These are phyloP conservation scores for Phytophthora melonis DNA, from an alignment of 352 stramenopile species.

Conservation along the genomic window DNA sequence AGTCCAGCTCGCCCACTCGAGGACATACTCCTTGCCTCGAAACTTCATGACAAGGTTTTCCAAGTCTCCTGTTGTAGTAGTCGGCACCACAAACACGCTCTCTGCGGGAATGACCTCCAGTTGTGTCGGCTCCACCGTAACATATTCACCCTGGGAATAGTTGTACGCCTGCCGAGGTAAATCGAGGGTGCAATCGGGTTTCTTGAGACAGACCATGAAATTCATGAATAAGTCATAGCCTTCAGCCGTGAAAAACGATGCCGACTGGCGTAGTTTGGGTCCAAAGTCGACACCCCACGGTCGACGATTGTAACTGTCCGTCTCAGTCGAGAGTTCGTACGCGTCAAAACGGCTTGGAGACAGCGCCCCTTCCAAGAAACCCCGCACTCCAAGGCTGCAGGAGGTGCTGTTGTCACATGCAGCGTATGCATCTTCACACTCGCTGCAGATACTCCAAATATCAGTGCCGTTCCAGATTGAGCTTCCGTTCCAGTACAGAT, in stretches of 20 bases:
- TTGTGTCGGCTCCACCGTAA: constrained; percentile 15
- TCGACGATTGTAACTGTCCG: neutral
- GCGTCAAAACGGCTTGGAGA: constrained; percentile 12
- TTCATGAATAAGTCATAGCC: constrained; percentile 39
- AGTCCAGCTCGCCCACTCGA: constrained; percentile 2
- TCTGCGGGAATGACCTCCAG: constrained; percentile 21
- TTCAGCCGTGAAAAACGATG: constrained; percentile 40
- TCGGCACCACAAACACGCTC: constrained; percentile 20
- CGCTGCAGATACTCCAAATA: constrained; percentile 24
- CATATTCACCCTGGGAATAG: neutral
- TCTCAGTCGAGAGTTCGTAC: constrained; percentile 9
- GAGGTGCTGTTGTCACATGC: constrained; percentile 43
- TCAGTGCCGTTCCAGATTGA: constrained; percentile 8
- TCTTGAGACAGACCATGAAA: constrained; percentile 43
- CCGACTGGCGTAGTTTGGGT: constrained; percentile 26
- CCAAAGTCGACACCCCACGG: constrained; percentile 21
- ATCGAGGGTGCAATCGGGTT: constrained; percentile 29
- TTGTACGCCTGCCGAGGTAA: constrained; percentile 8
- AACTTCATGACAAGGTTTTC: constrained; percentile 34
- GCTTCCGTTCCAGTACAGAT: constrained; percentile 17
- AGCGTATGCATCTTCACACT: constrained; percentile 25
- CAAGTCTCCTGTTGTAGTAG: constrained; percentile 12
- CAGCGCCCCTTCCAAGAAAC: constrained; percentile 38
- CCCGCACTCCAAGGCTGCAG: constrained; percentile 49
- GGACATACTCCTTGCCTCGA: constrained; percentile 18